Base-by-base conservation (phyloP, 2,329 filamentous ascomycete genomes). In the Fusarium sp. region DNA sequence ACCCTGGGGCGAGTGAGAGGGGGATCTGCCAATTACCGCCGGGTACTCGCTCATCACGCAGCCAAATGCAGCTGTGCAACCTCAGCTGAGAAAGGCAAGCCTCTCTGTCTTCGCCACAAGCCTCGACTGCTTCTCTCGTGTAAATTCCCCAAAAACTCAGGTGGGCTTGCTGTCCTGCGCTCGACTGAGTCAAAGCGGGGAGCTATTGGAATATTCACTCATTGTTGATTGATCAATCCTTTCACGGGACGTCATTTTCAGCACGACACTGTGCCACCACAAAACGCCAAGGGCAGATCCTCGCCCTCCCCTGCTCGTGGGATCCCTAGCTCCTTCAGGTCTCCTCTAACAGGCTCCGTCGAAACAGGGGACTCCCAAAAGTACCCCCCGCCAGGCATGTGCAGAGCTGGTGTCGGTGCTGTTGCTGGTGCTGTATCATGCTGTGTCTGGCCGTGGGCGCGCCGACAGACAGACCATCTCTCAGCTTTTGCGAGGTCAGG, bases 281-380 rank as follows among this genome's bases (percentile, higher is more conserved):
- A 48, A 60, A 65, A 48, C 45, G 72, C 72, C 61, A 74, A 69
- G 68, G 60, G 45, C 35, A 60, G 68, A 75, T 74, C 68, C 69
- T 62, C 71, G 22, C 41, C n/a, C 68, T 61, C 60, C 72, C 72
- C 45, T 74, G 67, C 58, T 33, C 22, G 58, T 63, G 48, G 41
- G 52, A 65, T 52, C 60, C 58, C 57, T 74, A 64, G 71, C 60
- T 65, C 58, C 50, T 31, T 54, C 59, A 39, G 16, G 27, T 67
- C 45, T 54, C 50, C 50, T 54, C 50, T 54, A 20, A 56, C 20
- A 39, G 62, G 67, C 71, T 64, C 59, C 59, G 43, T 64, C 39
- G 43, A 57, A 39, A 41, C 37, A 45, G 57, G 67, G 60, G 50
- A 65, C 37, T 45, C 50, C 52, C 63, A 20, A 50, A 65, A 65